phyloP scores from a whole-genome alignment of 495 filamentous ascomycete genomes.

The Penicillium argentinense region DNA sequence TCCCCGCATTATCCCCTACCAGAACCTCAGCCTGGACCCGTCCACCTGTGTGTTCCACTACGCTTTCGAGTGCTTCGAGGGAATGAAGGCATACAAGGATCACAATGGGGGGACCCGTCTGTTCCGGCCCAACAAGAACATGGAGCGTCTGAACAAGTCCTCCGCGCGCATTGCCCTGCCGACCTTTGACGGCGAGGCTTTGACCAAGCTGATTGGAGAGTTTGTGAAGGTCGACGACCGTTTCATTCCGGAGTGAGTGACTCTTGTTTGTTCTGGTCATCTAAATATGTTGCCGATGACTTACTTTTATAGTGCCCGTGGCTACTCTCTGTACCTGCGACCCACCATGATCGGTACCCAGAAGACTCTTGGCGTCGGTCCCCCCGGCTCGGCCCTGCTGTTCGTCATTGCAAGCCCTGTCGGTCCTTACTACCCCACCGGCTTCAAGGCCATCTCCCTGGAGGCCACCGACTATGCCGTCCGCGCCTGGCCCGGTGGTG shows the following conservation, averaged over 20 bases:
- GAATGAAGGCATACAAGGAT: conserved; percentile 98
- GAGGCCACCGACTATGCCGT: conserved; percentile 94
- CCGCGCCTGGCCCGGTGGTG: conserved; percentile 95
- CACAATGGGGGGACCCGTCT: conserved; percentile 69
- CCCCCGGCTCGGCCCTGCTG: conserved; percentile 85
- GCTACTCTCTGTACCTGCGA: conserved; percentile 91
- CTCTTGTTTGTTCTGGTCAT: background rate
- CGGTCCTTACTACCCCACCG: conserved; percentile 95
- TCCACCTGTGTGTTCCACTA: conserved; percentile 98
- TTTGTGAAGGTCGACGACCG: conserved; percentile 78
- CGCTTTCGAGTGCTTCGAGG: conserved; percentile 95
- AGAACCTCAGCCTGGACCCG: conserved; percentile 94
- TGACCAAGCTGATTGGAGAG: conserved; percentile 77
- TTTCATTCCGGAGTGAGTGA: conserved; percentile 74
- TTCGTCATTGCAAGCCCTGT: conserved; percentile 96
- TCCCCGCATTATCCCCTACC: conserved; percentile 85
- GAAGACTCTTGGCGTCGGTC: conserved; percentile 83
- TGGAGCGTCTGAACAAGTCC: conserved; percentile 88
- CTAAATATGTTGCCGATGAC: conserved; percentile 13
- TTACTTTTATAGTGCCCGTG: conserved; percentile 54
- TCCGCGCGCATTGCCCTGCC: conserved; percentile 88
- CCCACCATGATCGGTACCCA: conserved; percentile 98
- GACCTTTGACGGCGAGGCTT: conserved; percentile 65
- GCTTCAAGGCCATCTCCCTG: conserved; percentile 92
- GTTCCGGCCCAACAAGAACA: conserved; percentile 96